Conservation (phyloP, 371 early-diverging fungal genomes). For the Blastocladiella emersonii region DNA sequence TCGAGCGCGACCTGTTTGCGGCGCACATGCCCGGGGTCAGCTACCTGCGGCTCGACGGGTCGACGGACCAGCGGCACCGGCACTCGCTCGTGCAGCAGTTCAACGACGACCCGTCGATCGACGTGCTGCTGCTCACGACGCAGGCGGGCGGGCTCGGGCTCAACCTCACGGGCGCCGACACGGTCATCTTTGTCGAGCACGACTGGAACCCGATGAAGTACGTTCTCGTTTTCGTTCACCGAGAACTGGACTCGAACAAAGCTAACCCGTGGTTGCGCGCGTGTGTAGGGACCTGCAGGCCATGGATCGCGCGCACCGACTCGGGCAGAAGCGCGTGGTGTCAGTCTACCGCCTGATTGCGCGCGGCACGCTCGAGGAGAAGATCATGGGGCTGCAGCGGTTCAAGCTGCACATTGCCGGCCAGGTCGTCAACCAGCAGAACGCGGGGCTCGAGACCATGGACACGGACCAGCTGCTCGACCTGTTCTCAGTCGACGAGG, state of each 20-base stretch:
- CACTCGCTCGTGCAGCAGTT: constrained; percentile 87
- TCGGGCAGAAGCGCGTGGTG: constrained; percentile 96
- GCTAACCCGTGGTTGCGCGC: constrained; percentile 10
- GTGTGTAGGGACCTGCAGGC: constrained; percentile 72
- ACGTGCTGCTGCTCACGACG: constrained; percentile 90
- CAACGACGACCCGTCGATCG: constrained; percentile 92
- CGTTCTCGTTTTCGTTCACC: too few species aligned
- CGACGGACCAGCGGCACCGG: constrained; percentile 66
- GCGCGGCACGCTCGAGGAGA: constrained; percentile 84
- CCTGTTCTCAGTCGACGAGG: too few species aligned
- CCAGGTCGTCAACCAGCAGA: constrained; percentile 94
- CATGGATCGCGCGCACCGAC: constrained; percentile 95
- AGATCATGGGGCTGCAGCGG: constrained; percentile 94
- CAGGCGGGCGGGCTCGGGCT: constrained; percentile 98
- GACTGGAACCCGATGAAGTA: constrained; percentile 98
- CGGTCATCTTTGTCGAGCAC: constrained; percentile 99
- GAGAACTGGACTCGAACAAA: too few species aligned
- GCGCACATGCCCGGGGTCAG: constrained; percentile 72
- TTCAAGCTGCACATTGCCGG: constrained; percentile 99
- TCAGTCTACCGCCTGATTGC: constrained; percentile 88
- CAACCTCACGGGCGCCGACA: constrained; percentile 98
- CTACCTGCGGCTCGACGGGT: constrained; percentile 94
- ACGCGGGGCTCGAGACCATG: constrained; percentile 77
- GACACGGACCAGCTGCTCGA: constrained; percentile 88
- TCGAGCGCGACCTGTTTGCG: constrained; percentile 79